Evolutionary conservation across 2,329 filamentous ascomycete species (phyloP).

Genomic region (Nannizziopsis arthrosporioides): DNA sequence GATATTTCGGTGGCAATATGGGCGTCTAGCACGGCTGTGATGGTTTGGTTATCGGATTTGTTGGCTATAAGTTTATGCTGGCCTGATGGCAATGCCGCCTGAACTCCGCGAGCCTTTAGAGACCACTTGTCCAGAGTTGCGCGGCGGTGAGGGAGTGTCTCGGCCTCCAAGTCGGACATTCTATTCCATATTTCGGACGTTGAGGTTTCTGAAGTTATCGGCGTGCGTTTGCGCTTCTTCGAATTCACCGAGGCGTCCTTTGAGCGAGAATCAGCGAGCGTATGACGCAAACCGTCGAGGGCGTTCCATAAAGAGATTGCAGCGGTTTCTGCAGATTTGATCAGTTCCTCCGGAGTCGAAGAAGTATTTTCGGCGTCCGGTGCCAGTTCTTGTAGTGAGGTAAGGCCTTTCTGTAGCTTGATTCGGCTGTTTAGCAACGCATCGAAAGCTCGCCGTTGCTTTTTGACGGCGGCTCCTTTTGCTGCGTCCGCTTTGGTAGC

Average conservation of each 20-base stretch:
- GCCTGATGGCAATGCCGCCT: constrained; percentile 36
- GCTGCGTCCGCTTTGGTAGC: constrained; percentile 64
- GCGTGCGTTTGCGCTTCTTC: constrained; percentile 38
- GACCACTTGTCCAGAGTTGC: constrained; percentile 84
- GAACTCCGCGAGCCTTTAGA: constrained; percentile 52
- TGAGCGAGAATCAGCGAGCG: constrained; percentile 29
- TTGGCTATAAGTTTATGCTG: constrained; percentile 50
- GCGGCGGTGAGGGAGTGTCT: constrained; percentile 50
- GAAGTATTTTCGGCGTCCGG: constrained; percentile 37
- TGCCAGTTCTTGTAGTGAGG: constrained; percentile 63
- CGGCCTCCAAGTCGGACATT: constrained; percentile 54
- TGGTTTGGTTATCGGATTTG: constrained; percentile 41
- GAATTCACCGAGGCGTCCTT: constrained; percentile 19
- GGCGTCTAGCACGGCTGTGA: constrained; percentile 35
- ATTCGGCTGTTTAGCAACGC: constrained; percentile 81
- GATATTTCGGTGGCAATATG: constrained; percentile 32
- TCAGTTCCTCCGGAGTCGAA: constrained; percentile 30
- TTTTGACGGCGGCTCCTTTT: constrained; percentile 77
- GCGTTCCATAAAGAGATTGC: constrained; percentile 77
- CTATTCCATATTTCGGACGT: constrained; percentile 59
- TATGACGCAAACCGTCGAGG: constrained; percentile 36
- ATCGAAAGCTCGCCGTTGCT: constrained; percentile 77
- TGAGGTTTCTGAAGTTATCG: constrained; percentile 41
- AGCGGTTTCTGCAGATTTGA: constrained; percentile 73
- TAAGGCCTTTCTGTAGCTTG: constrained; percentile 79